Evolutionary conservation across 768 basidiomycete genomes (phyloP).

Genomic region (Gloeostereum incarnatum): DNA sequence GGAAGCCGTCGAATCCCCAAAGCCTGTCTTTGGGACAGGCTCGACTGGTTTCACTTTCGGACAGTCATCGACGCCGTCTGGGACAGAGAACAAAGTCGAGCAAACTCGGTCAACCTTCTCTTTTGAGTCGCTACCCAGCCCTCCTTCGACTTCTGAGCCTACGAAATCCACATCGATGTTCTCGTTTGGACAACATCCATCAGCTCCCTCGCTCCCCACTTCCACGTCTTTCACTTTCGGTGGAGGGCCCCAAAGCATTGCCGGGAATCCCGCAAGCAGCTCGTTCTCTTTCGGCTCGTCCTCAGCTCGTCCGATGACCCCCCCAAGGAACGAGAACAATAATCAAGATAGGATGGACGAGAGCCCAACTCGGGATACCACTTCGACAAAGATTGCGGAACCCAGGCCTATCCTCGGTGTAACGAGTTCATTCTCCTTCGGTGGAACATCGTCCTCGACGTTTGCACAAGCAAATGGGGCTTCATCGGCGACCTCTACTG

Average conservation of each 20-base stretch:
- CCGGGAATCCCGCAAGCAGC: not conserved
- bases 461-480: not conserved
- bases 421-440: not conserved
- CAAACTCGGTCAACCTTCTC: not conserved
- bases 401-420: not conserved
- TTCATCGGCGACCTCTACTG: not conserved
- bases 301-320: not conserved
- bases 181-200: not conserved
- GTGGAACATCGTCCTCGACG: not conserved
- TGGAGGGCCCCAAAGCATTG: too few relatives aligned
- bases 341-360: constrained; percentile 1
- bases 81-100: too few relatives aligned
- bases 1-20: too few relatives aligned
- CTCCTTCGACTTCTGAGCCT: not conserved
- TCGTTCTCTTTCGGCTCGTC: not conserved
- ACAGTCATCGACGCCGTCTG: too few relatives aligned
- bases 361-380: not conserved
- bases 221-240: not conserved
- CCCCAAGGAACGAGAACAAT: constrained; percentile 1
- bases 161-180: not conserved
- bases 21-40: too few relatives aligned
- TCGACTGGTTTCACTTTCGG: too few relatives aligned
- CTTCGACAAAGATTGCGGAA: not conserved
- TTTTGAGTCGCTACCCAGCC: not conserved
- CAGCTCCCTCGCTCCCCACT: not conserved